Evolutionary conservation across 352 stramenopile species (phyloP).

Genomic region (Pythium phragmiticola): DNA sequence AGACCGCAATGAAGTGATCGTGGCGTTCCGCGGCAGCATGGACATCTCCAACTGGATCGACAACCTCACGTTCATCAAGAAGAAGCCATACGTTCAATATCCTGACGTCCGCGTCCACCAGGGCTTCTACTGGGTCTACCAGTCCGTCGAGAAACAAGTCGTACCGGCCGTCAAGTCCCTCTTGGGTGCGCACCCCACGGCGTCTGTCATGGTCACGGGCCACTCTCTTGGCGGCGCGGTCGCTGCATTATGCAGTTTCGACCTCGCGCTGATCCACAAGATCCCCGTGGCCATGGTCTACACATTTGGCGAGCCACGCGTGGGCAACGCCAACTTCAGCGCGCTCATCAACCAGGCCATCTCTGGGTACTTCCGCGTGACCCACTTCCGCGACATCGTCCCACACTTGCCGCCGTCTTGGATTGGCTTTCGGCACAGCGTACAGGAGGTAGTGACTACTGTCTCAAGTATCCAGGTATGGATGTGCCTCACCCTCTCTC

Average conservation of each 20-base stretch:
- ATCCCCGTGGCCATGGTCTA: slow-evolving; percentile 55
- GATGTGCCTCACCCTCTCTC: neutral
- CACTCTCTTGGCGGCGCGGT: slow-evolving; percentile 78
- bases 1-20: slow-evolving; percentile 47
- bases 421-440: slow-evolving; percentile 74
- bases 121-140: slow-evolving; percentile 83
- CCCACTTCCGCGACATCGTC: slow-evolving; percentile 76
- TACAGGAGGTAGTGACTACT: slow-evolving; percentile 46
- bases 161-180: slow-evolving; percentile 37
- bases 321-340: slow-evolving; percentile 72
- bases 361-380: slow-evolving; percentile 69
- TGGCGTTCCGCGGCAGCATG: slow-evolving; percentile 85
- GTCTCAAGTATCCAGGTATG: neutral
- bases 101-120: slow-evolving; percentile 65
- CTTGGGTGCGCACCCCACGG: slow-evolving; percentile 34
- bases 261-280: slow-evolving; percentile 63
- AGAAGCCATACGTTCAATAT: slow-evolving; percentile 55
- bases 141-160: slow-evolving; percentile 55
- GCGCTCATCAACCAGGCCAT: slow-evolving; percentile 45
- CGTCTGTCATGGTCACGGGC: slow-evolving; percentile 59
- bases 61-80: slow-evolving; percentile 84
- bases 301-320: slow-evolving; percentile 77
- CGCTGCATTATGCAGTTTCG: slow-evolving; percentile 70
- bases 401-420: slow-evolving; percentile 75
- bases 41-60: slow-evolving; percentile 84